Evolutionary conservation across 129 eudicot species (phyloP).

Genomic region (Sambucus nigra): DNA sequence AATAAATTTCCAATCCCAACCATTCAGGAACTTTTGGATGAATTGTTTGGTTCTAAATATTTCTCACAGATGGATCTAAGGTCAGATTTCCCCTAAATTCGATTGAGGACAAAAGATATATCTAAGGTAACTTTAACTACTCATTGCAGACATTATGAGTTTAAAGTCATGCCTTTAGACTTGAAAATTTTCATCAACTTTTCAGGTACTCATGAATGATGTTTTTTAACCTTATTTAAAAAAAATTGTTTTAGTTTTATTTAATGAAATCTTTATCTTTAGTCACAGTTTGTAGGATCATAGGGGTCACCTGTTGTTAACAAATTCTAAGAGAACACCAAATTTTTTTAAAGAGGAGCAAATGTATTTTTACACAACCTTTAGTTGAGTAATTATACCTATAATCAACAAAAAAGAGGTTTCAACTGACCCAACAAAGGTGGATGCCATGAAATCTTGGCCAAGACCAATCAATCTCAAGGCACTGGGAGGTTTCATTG

Average conservation of each 20-base stretch:
- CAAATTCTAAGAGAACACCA: neutral
- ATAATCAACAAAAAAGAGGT: neutral
- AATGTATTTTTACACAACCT: slow-evolving; percentile 5
- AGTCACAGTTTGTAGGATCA: neutral
- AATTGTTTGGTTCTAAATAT: neutral
- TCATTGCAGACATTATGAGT: neutral
- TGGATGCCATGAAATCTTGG: neutral
- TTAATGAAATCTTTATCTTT: slow-evolving; percentile 18
- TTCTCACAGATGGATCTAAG: neutral
- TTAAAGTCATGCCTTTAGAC: slow-evolving; percentile 13
- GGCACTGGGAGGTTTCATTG: slow-evolving; percentile 2
- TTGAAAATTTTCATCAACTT: slow-evolving; percentile 3
- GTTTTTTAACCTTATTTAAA: neutral
- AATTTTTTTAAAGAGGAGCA: neutral
- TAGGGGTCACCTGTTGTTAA: neutral
- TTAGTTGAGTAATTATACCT: slow-evolving; percentile 1
- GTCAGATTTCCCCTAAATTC: neutral
- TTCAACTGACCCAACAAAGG: neutral
- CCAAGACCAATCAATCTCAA: neutral
- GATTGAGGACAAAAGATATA: neutral
- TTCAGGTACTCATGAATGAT: slow-evolving; percentile 7
- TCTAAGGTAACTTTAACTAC: neutral
- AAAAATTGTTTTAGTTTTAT: slow-evolving; percentile 10
- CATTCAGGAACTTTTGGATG: slow-evolving; percentile 4
- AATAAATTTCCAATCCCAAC: slow-evolving; percentile 9